Evolutionary conservation across 2,329 filamentous ascomycete genomes (phyloP), one percentile per base, ranked within the genome.

Genomic region (Colletotrichum somersetense): DNA sequence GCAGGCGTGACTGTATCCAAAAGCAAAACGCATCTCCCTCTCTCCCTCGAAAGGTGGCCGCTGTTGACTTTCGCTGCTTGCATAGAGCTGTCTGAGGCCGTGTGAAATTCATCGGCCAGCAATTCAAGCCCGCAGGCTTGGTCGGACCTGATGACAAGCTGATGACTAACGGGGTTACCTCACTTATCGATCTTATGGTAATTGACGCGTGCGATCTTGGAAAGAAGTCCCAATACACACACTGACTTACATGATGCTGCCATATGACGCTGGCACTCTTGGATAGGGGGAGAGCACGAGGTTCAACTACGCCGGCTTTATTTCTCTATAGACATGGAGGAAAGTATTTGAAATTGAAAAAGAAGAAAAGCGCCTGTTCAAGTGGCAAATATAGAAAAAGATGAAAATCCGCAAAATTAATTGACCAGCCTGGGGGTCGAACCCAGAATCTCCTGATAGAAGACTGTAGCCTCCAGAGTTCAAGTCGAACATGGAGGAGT

Each of bases 351-450:
- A 8, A 20, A 26, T 30, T 20, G 14, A n/a, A 6, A n/a, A 12
- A 52, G 4, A 30, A 30, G 2, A 30, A 30, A 30, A 30, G 14
- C 14, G 8, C n/a, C 1, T 3, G 23, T 7, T 1, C 0, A 1
- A 12, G 23, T 16, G 3, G 50, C 8, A 12, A 53, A 12, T 5
- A 23, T 10, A 18, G 6, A 3, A 8, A 8, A 2, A 16, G 10
- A 2, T 42, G 40, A 42, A 1, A 42, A 42, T 5, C 18, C 4
- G 30, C 30, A 30, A 30, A 30, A 30, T 3, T 3, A 33, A 0
- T 40, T 72, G 70, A 72, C 70, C 70, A 72, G 70, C 66, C 70
- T 72, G 70, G 70, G 70, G 70, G 70, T 72, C 70, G 70, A 72
- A 72, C 70, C 70, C 70, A 72, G 70, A 72, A 72, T 67, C 65